Percentiles rank a stretch among this genome's conserved stretches.
Evolutionary conservation across 164 flowering plant genomes (phyloP).

Genomic region (Aristolochia fimbriata): DNA sequence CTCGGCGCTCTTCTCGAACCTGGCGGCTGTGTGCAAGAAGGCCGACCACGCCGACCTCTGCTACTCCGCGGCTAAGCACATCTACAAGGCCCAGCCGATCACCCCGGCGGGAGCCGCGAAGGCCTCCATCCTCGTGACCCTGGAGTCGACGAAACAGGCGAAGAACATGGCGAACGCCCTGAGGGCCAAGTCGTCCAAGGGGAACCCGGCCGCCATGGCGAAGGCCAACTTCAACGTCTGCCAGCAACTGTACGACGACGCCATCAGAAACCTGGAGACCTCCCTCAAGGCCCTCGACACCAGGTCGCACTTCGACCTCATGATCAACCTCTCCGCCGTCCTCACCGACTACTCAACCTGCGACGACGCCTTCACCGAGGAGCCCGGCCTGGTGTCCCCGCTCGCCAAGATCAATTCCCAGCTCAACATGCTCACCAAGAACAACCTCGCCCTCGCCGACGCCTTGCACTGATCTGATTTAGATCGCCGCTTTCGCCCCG

Average conservation of each 20-base stretch:
- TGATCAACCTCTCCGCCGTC: constrained; percentile 19
- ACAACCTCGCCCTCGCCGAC: constrained; percentile 3
- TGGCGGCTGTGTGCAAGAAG: not conserved
- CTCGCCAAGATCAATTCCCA: not conserved
- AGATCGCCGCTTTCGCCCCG: too few relatives aligned
- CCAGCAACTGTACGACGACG: constrained; percentile 5
- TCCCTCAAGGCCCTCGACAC: not conserved
- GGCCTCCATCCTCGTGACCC: constrained; percentile 1
- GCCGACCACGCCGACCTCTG: constrained; percentile 12
- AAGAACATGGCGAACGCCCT: not conserved
- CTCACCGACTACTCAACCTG: constrained; percentile 6
- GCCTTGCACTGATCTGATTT: too few relatives aligned
- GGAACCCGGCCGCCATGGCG: not conserved
- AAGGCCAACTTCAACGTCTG: constrained; percentile 1
- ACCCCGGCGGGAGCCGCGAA: not conserved
- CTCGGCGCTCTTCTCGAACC: too few relatives aligned
- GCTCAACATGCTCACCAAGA: constrained; percentile 5
- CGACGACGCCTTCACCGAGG: constrained; percentile 2
- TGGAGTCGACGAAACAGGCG: not conserved
- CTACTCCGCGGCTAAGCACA: not conserved
- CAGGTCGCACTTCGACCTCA: constrained; percentile 7
- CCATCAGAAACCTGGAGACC: constrained; percentile 1
- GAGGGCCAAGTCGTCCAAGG: not conserved
- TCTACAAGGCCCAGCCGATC: not conserved
- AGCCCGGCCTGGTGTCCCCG: constrained; percentile 2